A percentile compares a stretch with the other conserved stretches of the same genome.
Evolutionary conservation across 352 stramenopile species (phyloP).

Genomic region (Pythium insidiosum): DNA sequence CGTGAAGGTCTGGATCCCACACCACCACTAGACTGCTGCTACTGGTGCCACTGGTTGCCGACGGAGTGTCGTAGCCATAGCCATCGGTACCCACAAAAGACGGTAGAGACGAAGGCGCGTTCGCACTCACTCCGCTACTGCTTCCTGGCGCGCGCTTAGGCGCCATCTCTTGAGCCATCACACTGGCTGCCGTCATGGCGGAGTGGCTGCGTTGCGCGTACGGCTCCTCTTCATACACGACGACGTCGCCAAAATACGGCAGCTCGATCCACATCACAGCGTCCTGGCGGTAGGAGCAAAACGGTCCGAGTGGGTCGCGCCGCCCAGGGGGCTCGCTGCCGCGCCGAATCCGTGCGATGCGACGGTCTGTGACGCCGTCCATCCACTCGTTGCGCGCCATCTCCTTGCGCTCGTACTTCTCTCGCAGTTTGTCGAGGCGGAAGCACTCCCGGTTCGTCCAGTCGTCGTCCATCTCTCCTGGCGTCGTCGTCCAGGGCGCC

Average conservation of each 20-base stretch:
- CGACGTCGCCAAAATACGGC: constrained; percentile 87
- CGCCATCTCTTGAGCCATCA: background rate
- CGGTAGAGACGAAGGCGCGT: too few relatives aligned
- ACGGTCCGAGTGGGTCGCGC: constrained; percentile 64
- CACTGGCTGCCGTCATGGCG: background rate
- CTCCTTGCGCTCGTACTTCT: constrained; percentile 86
- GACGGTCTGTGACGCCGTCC: constrained; percentile 82
- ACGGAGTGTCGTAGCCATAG: background rate
- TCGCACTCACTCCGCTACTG: background rate
- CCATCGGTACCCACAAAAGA: background rate
- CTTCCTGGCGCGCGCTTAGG: background rate
- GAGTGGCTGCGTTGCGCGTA: constrained; percentile 65
- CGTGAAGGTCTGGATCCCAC: constrained; percentile 81
- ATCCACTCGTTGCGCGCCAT: constrained; percentile 88
- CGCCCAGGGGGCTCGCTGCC: constrained; percentile 63
- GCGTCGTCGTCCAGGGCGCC: constrained; percentile 47
- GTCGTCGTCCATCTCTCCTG: constrained; percentile 67
- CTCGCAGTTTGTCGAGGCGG: constrained; percentile 78
- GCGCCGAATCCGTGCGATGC: constrained; percentile 76
- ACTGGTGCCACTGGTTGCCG: background rate
- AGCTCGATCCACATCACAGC: constrained; percentile 84
- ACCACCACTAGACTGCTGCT: constrained; percentile 53
- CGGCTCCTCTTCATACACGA: constrained; percentile 90
- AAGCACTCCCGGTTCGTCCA: constrained; percentile 72
- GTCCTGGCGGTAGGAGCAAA: constrained; percentile 76